Evolutionary conservation across 345 rosid genomes (phyloP), one percentile per base, ranked within the genome.

Genomic region (Eucalyptus cloeziana): DNA sequence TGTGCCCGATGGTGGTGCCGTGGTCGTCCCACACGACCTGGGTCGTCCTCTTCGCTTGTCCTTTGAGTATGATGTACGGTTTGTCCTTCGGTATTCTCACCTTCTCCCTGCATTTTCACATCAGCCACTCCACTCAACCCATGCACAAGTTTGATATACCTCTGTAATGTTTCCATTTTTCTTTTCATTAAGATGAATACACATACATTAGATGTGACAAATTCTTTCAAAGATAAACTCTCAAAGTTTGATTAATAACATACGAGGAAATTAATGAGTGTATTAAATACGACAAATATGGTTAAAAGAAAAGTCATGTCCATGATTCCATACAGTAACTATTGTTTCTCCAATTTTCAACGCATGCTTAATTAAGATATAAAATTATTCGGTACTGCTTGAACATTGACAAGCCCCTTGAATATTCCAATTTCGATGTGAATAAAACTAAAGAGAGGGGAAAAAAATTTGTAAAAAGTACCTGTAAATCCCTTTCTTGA

Each of bases 21-120:
- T 96, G 96, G 64, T 96, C 99, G 89, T 90, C 93, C 98, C 96
- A 97, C 58, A 95, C 94, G 64, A 97, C 92, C 33, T 54, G 76
- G 30, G 98, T 97, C 4, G n/a, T 87, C 67, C 89, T 94, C 88
- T 91, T 94, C 11, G 93, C 95, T 52, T 90, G 91, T 90, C 98
- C 99, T 50, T 91, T 91, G 3, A 97, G 91, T 12, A 94, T 89
- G 62, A 96, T 92, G 92, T 64, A 94, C 14, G 97, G 97, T 88
- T 96, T 97, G 14, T 97, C 93, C 27, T 33, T 49, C 8, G 97
- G 96, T 79, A 97, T 96, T 51, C 37, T 91, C 91, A 97, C 91
- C 91, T 95, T 96, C 94, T 97, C 99, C 87, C 98, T 97, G 85
- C 43, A 89, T 76, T 87, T 54, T 13, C 50, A 64, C 22, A 43